Percentiles rank a stretch among this genome's conserved stretches.
Evolutionary conservation across 176 grass and related monocot species (phyloP).

Genomic region (Alloteropsis semialata): DNA sequence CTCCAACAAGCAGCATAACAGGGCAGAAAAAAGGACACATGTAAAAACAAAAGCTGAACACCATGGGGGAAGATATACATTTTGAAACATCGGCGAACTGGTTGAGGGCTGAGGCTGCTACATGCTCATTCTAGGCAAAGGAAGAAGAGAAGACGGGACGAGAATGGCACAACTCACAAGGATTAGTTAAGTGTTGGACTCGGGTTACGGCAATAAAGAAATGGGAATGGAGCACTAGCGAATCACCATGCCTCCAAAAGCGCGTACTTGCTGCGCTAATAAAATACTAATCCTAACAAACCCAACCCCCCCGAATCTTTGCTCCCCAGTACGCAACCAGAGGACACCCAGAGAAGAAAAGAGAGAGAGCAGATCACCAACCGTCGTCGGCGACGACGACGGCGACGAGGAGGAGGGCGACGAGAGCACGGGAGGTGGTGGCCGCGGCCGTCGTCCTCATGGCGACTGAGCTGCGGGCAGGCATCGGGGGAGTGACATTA

Average conservation of each 20-base stretch:
- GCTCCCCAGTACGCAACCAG: conserved; percentile 33
- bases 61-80: background rate
- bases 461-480: background rate
- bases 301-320: conserved; percentile 24
- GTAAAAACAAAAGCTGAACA: background rate
- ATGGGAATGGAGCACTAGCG: conserved; percentile 20
- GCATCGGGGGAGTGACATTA: conserved; percentile 31
- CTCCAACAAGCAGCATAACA: background rate
- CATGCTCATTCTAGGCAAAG: background rate
- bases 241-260: conserved; percentile 53
- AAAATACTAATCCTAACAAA: conserved; percentile 53
- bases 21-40: background rate
- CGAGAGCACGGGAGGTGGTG: background rate
- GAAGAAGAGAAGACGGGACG: conserved; percentile 25
- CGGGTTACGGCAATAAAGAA: conserved; percentile 42
- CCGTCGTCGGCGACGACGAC: conserved; percentile 48
- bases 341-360: background rate
- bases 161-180: conserved; percentile 25
- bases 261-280: conserved; percentile 48
- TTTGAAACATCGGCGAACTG: conserved; percentile 23
- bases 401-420: conserved; percentile 32
- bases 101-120: background rate
- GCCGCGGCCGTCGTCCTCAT: conserved; percentile 8
- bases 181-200: conserved; percentile 49
- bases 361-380: background rate